Evolutionary conservation across 1,284 basidiomycete species (phyloP), one percentile per base, ranked within the genome.

Genomic region (Ustilago esculenta): DNA sequence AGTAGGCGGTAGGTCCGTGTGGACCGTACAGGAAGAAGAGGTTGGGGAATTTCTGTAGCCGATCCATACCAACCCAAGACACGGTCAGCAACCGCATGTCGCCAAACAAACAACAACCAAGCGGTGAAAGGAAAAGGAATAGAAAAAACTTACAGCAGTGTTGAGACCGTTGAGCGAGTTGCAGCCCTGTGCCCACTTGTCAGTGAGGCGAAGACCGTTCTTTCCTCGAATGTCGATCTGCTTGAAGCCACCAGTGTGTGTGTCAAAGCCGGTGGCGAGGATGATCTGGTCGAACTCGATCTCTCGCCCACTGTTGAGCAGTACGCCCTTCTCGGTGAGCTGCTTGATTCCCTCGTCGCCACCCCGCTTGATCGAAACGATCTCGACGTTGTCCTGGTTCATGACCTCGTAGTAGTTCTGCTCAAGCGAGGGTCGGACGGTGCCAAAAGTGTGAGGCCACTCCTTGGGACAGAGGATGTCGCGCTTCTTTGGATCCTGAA

Each of bases 371-470:
- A 84, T 84, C 83, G 85, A 86, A 18, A 77, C 79, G 29, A 88
- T 67, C 27, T 81, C 80, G 25, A 88, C 85, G 71, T 89, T 88
- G 5, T 85, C 84, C 45, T 83, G 82, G 50, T 86, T 81, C 33
- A 89, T 80, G 30, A 83, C 82, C 30, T 84, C 78, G 24, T 75
- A 76, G 53, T 72, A 76, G 39, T 72, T 67, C 24, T 64, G 60
- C 39, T 76, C 72, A 29, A 75, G 55, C 11, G 73, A 72, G 9
- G 69, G 69, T 23, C 74, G 54, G 4, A 69, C 68, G 10, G 73
- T 75, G 36, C 74, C 74, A 24, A 75, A 75, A 1, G 72, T 70
- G 49, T 76, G 74, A 20, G 64, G 72, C 54, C 60, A 61, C 35
- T 73, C 57, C 34, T 69, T 33, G 23, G 73, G 74, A 18, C 68